phyloP scores from a whole-genome alignment of 2,329 filamentous ascomycete genomes.

The Fonsecaea monophora region DNA sequence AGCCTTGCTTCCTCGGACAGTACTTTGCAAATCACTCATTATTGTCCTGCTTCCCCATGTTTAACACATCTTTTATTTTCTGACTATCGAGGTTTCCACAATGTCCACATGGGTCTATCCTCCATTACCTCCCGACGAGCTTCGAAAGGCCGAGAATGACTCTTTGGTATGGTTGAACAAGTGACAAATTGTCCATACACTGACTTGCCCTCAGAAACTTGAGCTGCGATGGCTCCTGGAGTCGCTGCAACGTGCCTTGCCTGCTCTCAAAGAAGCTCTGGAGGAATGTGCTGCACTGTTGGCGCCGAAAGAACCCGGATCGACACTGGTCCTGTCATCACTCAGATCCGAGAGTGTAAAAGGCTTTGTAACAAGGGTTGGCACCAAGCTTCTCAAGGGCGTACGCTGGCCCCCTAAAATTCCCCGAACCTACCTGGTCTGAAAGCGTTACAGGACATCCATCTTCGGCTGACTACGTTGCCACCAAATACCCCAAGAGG shows the following conservation, averaged over 20 bases:
- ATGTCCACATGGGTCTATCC: constrained; percentile 71
- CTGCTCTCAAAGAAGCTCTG: constrained; percentile 71
- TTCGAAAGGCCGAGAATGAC: constrained; percentile 60
- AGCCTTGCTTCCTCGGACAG: not conserved
- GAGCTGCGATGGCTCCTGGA: constrained; percentile 70
- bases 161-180: constrained; percentile 53
- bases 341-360: constrained; percentile 88
- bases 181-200: not conserved
- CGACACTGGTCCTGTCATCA: constrained; percentile 87
- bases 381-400: constrained; percentile 89
- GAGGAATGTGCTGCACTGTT: constrained; percentile 89
- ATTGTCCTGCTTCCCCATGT: not conserved
- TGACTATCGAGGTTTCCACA: not conserved
- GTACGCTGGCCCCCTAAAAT: constrained; percentile 59
- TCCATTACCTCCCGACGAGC: constrained; percentile 58
- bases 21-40: not conserved
- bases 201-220: constrained; percentile 31
- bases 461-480: constrained; percentile 76
- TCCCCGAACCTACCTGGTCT: not conserved
- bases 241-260: constrained; percentile 66
- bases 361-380: constrained; percentile 87
- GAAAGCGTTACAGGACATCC: constrained; percentile 65
- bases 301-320: constrained; percentile 81
- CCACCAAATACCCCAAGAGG: constrained; percentile 52
- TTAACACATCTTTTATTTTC: not conserved